Percentiles rank a stretch among this genome's conserved stretches.
Evolutionary conservation across 2,329 filamentous ascomycete species (phyloP).

Genomic region (Diaporthe eres): DNA sequence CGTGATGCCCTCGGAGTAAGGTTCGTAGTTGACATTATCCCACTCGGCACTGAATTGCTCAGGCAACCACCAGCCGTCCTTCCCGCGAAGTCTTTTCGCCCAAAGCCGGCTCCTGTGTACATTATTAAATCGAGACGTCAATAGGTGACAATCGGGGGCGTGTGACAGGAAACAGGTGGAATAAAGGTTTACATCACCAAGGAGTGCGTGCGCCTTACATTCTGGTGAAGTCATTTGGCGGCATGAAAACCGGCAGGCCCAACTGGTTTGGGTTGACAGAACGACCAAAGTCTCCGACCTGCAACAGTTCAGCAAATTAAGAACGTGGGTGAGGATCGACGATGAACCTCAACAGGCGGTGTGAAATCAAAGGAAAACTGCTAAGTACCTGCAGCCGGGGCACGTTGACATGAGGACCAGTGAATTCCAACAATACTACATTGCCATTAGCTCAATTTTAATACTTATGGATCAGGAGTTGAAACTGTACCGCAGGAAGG

Average conservation of each 20-base stretch:
- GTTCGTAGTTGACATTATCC: slow-evolving; percentile 35
- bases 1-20: slow-evolving; percentile 30
- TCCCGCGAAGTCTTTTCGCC: neutral
- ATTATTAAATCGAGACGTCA: neutral
- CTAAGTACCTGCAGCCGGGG: slow-evolving; percentile 13
- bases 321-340: neutral
- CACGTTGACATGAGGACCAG: neutral
- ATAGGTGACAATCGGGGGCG: neutral
- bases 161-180: neutral
- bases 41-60: slow-evolving; percentile 33
- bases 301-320: neutral
- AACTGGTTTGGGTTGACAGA: neutral
- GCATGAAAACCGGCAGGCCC: neutral
- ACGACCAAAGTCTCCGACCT: slow-evolving; percentile 4
- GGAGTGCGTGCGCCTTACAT: neutral
- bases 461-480: too few relatives aligned
- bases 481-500: neutral
- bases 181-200: neutral
- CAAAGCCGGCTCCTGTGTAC: neutral
- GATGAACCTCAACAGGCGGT: neutral
- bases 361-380: neutral
- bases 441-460: neutral
- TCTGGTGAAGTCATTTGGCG: neutral
- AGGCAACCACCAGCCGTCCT: neutral
- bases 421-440: neutral